phyloP scores from a whole-genome alignment of 2,329 filamentous ascomycete genomes.

The Aspergillus ibericus region DNA sequence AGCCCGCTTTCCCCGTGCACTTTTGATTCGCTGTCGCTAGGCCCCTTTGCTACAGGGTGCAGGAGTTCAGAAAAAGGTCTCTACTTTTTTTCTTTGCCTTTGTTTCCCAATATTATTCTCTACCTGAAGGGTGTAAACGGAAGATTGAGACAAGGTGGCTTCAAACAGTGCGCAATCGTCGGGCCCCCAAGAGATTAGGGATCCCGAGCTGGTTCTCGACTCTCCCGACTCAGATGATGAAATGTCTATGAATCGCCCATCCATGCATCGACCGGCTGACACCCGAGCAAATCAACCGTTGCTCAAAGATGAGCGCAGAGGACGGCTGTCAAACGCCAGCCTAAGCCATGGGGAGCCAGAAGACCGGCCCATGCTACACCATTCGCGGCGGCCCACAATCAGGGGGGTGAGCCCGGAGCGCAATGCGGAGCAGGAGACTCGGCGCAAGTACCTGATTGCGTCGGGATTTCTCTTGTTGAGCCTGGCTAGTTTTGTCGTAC shows the following conservation, averaged over 20 bases:
- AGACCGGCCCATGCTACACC: slow-evolving; percentile 42
- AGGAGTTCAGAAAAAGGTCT: not conserved
- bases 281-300: slow-evolving; percentile 56
- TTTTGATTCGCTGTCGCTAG: not conserved
- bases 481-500: slow-evolving; percentile 83
- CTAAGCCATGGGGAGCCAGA: slow-evolving; percentile 33
- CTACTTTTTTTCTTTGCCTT: not conserved
- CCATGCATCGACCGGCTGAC: slow-evolving; percentile 50
- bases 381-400: slow-evolving; percentile 65
- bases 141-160: slow-evolving; percentile 32
- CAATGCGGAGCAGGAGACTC: slow-evolving; percentile 63
- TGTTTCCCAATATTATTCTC: slow-evolving; percentile 1
- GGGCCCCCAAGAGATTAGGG: slow-evolving; percentile 24
- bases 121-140: not conserved
- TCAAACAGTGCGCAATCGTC: slow-evolving; percentile 27
- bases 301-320: slow-evolving; percentile 49
- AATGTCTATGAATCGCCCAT: slow-evolving; percentile 47
- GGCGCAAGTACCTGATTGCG: slow-evolving; percentile 83
- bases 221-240: slow-evolving; percentile 45
- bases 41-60: not conserved
- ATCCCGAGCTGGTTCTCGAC: slow-evolving; percentile 39
- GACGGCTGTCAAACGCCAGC: slow-evolving; percentile 35
- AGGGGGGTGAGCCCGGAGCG: slow-evolving; percentile 74
- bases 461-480: slow-evolving; percentile 79
- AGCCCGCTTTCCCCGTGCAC: not conserved